Evolutionary conservation across 1,284 basidiomycete species (phyloP), one percentile per base, ranked within the genome.

Genomic region (Papiliotrema nemorosa): DNA sequence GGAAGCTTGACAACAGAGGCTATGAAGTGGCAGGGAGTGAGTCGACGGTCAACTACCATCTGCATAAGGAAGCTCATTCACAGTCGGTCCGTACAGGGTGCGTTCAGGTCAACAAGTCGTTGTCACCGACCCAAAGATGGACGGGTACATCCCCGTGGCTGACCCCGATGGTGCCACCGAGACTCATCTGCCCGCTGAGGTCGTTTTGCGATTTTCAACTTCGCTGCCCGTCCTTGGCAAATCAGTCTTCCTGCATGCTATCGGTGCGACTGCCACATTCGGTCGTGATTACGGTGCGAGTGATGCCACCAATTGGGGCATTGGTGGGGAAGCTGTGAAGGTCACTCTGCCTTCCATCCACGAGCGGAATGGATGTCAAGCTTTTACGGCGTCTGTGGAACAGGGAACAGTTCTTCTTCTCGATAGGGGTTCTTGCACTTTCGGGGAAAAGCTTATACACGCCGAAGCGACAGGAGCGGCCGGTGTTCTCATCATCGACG

Each of bases 11-110:
- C 63, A 85, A 86, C n/a, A 82, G 78, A 60, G 90, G 90, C 3
- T 93, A 90, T 63, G 88, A 92, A 62, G 80, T 93, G 37, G 80
- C 85, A 18, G 87, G 83, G 76, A 77, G 89, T 90, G 60, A 63
- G 87, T 69, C 37, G 33, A 25, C 38, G 39, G 63, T n/a, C n/a
- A n/a, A n/a, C n/a, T n/a, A n/a, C n/a, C n/a, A n/a, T n/a, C n/a
- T n/a, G n/a, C n/a, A 31, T 36, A 6, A 29, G 25, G 2, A n/a
- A 42, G 26, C 50, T 50, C n/a, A 40, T 29, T 52, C 12, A 20
- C 29, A 92, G 90, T 94, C 58, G 90, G 89, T 0, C 88, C 86
- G 47, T 84, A 91, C 62, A 78, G 82, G 25, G 85, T 92, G 37
- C 81, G 84, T 44, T 80, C 83, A 0, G 90, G 90, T 1, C 88